Evolutionary conservation across 345 rosid species (phyloP).

Genomic region (Camelina neglecta): DNA sequence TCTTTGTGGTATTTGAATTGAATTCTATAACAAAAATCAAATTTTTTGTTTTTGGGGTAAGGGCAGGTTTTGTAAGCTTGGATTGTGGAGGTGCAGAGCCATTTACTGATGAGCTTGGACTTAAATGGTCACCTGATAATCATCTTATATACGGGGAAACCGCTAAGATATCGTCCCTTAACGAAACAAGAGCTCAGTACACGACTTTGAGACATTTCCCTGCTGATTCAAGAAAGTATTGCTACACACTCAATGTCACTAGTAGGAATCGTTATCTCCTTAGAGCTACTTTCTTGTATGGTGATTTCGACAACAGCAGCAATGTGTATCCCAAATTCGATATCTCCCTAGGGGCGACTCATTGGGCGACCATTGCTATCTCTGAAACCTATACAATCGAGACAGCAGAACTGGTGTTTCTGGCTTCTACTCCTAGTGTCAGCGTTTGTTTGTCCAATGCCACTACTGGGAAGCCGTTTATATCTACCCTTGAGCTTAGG

Average conservation of each 20-base stretch:
- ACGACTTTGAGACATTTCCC: conserved; percentile 87
- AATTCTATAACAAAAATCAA: conserved; percentile 4
- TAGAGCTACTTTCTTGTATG: conserved; percentile 96
- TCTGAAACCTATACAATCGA: conserved; percentile 77
- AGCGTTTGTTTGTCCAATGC: conserved; percentile 96
- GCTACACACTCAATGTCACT: conserved; percentile 72
- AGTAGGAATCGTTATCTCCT: conserved; percentile 83
- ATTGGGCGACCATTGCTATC: conserved; percentile 87
- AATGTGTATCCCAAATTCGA: conserved; percentile 96
- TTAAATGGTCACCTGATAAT: conserved; percentile 78
- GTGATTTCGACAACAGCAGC: conserved; percentile 82
- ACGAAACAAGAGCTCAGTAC: conserved; percentile 80
- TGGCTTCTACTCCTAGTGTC: conserved; percentile 68
- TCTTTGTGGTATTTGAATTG: conserved; percentile 10
- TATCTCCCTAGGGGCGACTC: conserved; percentile 87
- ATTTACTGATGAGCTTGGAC: conserved; percentile 82
- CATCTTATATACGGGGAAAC: conserved; percentile 66
- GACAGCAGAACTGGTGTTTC: conserved; percentile 76
- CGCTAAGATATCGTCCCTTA: conserved; percentile 58
- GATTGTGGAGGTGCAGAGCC: conserved; percentile 82
- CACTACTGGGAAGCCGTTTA: conserved; percentile 95
- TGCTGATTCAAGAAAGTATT: conserved; percentile 86
- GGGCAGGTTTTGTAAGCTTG: conserved; percentile 91
- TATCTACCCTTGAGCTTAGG: conserved; percentile 97
- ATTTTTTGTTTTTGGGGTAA: neutral